Base-by-base conservation (phyloP, 495 filamentous ascomycete genomes). In the Penicillium robsamsonii region DNA sequence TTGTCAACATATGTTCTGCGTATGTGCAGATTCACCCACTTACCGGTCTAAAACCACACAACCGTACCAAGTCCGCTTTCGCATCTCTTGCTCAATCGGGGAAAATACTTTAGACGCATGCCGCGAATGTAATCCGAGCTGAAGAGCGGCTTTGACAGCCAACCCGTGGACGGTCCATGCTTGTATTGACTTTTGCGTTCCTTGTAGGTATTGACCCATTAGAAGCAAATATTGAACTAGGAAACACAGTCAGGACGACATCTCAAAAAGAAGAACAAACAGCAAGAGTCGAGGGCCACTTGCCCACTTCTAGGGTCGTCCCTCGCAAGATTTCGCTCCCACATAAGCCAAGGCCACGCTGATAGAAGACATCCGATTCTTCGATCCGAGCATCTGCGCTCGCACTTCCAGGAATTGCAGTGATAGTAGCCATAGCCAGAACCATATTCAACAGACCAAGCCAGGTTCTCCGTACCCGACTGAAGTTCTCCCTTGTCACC, bases 401-500 rank as follows among this genome's bases (percentile, higher is more conserved):
- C 0, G 49, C 43, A 17, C 42, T 48, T 13, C 57, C 51, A n/a
- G 67, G 61, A 1, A 49, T 79, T 11, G 79, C 80, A 1, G 80
- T 82, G 43, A 87, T 83, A 57, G 78, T 85, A 15, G 85, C 84
- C 75, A 89, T 84, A 22, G 87, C 87, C 45, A 91, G 83, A 15
- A 91, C 80, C 78, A 88, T 89, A 68, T 91, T 91, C 22, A 89
- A 73, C 18, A 90, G 65, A 1, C 82, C 85, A 15, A 90, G 78
- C 87, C 87, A 91, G 0, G 70, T 75, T 20, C 70, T 63, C 8
- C 75, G 62, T 1, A 74, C 69, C 18, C 65, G 68, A 12, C 53
- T 55, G 43, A 67, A 71, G n/a, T 67, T 65, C 11, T 72, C 63
- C 18, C 51, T 50, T 4, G 63, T 44, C 47, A 76, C 68, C 22